Evolutionary conservation across 306 rosid genomes (phyloP).

Genomic region (Dryas alaskensis): DNA sequence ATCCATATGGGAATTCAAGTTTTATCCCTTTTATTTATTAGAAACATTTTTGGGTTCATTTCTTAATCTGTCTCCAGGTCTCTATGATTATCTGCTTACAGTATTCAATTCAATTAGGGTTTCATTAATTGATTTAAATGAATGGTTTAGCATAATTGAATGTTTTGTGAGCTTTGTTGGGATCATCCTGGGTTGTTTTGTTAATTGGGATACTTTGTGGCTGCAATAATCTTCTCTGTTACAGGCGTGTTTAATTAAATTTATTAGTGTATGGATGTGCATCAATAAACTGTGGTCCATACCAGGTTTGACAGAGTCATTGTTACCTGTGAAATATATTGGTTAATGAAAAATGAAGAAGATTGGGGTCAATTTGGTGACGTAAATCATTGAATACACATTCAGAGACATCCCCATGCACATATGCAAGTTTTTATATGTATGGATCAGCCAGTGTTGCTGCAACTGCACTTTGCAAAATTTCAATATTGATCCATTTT

Average conservation of each 20-base stretch:
- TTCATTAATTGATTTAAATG: not conserved
- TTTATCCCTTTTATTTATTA: not conserved
- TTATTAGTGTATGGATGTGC: not conserved
- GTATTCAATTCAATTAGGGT: not conserved
- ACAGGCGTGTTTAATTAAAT: not conserved
- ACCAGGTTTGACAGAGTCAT: not conserved
- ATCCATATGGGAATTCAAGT: not conserved
- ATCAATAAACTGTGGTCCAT: not conserved
- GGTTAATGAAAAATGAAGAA: not conserved
- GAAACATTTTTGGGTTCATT: not conserved
- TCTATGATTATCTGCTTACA: not conserved
- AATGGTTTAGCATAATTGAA: not conserved
- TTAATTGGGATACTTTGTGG: conserved; percentile 1
- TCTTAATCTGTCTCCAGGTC: not conserved
- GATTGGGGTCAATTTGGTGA: not conserved
- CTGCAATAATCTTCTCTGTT: not conserved
- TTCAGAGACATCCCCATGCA: no score
- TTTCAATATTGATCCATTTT: not conserved
- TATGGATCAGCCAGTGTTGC: not conserved
- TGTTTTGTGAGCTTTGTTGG: not conserved
- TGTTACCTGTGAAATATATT: not conserved
- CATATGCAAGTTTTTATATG: not conserved
- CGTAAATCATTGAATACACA: not conserved
- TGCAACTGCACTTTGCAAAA: not conserved
- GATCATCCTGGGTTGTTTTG: not conserved